Evolutionary conservation across 2,329 filamentous ascomycete genomes (phyloP).

Genomic region (Cladobotryum protrusum): DNA sequence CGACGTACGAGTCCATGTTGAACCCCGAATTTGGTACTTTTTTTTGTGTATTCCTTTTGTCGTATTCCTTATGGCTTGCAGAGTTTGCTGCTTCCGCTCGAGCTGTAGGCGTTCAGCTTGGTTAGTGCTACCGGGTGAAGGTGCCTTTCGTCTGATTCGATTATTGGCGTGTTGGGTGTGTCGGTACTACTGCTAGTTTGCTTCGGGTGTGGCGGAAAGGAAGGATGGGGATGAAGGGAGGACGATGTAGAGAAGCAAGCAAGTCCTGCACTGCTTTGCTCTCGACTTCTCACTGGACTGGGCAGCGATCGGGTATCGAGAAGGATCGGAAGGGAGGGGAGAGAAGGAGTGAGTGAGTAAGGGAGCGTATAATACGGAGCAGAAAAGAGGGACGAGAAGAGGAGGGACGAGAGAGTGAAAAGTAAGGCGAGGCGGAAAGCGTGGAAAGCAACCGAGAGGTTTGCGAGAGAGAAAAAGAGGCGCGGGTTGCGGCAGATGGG

Average conservation of each 20-base stretch:
- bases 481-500: no score
- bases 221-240: neutral
- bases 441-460: constrained; percentile 3
- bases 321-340: neutral
- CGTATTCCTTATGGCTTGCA: no score
- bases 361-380: neutral
- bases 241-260: neutral
- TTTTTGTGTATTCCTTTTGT: no score
- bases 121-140: no score
- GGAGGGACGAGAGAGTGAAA: neutral
- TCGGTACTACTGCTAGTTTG: no score
- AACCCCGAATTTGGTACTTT: neutral
- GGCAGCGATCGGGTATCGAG: neutral
- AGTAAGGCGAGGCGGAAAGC: neutral
- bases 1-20: constrained; percentile 28
- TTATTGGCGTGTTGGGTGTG: no score
- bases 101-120: no score
- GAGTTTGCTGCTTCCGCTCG: no score
- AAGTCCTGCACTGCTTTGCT: neutral
- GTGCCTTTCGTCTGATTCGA: constrained; percentile 1
- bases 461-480: no score
- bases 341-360: neutral
- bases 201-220: neutral
- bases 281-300: no score
- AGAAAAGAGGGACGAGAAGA: neutral